Conservation (phyloP, 208 protist genomes). For the Strigomonas galati region DNA sequence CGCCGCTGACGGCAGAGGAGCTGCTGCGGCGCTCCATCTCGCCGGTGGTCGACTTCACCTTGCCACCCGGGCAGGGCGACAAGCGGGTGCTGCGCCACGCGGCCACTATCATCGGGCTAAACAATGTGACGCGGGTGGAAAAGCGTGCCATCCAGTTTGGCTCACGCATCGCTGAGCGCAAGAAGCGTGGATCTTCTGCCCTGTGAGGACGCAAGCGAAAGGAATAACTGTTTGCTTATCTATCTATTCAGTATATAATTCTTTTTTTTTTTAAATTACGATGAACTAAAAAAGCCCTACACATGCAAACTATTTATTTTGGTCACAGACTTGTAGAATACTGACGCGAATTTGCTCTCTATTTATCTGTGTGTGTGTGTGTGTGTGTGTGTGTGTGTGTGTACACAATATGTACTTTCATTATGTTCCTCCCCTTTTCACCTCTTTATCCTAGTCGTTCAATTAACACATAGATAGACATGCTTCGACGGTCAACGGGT, state of each 20-base stretch:
- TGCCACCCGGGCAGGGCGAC: constrained; percentile 84
- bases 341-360: no score
- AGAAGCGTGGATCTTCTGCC: constrained; percentile 27
- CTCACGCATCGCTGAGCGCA: constrained; percentile 89
- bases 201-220: neutral
- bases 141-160: constrained; percentile 98
- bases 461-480: no score
- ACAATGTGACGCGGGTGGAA: constrained; percentile 65
- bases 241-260: no score
- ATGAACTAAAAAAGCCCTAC: neutral
- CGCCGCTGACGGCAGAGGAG: constrained; percentile 20
- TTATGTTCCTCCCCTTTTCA: no score
- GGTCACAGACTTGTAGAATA: no score
- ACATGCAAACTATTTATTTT: neutral
- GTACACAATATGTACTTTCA: no score
- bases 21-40: constrained; percentile 44
- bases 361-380: no score
- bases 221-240: no score
- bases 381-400: no score
- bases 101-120: constrained; percentile 82
- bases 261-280: no score
- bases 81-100: constrained; percentile 88
- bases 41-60: constrained; percentile 62
- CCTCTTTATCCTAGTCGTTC: no score
- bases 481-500: no score